Percentiles rank a stretch among this genome's conserved stretches.
phyloP scores from a whole-genome alignment of 305 asterid species.

The Rubia balearica region DNA sequence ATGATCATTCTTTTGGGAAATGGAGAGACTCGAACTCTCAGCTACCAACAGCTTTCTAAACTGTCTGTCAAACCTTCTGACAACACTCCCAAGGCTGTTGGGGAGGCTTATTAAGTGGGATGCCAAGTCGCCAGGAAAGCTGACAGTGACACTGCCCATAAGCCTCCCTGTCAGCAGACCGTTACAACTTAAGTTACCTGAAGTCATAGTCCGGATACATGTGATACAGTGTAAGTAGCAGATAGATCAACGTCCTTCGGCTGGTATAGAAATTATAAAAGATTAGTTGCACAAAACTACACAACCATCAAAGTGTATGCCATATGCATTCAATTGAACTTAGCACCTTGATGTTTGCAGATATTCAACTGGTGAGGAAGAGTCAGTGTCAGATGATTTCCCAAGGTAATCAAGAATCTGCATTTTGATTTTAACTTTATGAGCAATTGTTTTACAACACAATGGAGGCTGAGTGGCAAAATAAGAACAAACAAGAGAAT shows the following conservation, averaged over 20 bases:
- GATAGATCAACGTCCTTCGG: constrained; percentile 87
- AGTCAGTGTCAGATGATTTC: constrained; percentile 69
- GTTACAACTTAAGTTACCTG: constrained; percentile 61
- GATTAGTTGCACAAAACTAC: constrained; percentile 15
- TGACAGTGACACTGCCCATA: constrained; percentile 99
- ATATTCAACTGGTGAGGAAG: constrained; percentile 79
- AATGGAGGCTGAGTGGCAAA: not conserved
- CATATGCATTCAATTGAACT: constrained; percentile 19
- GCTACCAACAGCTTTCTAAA: constrained; percentile 96
- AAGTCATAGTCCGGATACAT: constrained; percentile 93
- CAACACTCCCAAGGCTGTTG: constrained; percentile 88
- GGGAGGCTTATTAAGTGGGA: constrained; percentile 84
- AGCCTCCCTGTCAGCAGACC: constrained; percentile 48
- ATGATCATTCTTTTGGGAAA: constrained; percentile 57
- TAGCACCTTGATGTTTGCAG: constrained; percentile 74
- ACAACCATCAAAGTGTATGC: not conserved
- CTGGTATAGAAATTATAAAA: constrained; percentile 33
- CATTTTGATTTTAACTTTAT: not conserved
- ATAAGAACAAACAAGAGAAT: not conserved
- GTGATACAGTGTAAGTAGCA: constrained; percentile 86
- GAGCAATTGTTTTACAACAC: not conserved
- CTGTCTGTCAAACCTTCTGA: constrained; percentile 99
- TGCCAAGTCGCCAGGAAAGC: constrained; percentile 96
- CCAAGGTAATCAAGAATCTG: constrained; percentile 84
- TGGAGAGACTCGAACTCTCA: constrained; percentile 99